Evolutionary conservation across 768 basidiomycete species (phyloP), one percentile per base, ranked within the genome.

Genomic region (Panaeolus papilionaceus): DNA sequence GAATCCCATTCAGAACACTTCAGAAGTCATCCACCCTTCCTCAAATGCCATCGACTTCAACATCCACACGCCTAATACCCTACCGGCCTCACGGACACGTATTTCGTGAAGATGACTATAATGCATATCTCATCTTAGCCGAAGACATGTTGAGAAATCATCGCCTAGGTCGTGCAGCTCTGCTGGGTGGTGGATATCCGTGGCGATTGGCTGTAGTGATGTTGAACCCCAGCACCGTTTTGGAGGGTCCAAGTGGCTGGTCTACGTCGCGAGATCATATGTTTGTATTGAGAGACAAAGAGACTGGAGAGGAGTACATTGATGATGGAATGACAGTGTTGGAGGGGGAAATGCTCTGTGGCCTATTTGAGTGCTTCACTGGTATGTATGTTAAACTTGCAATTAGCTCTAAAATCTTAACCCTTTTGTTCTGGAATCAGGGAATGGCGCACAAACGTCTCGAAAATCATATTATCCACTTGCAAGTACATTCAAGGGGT

Each of bases 121-220:
- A 64, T 26, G 61, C 40, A 7, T 70, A 70, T 33, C 62, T 61
- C 11, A 37, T 33, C 8, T 58, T 20, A n/a, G 38, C 38, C 18
- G 49, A 38, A 5, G 38, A 23, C 1, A 58, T 70, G 12, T 42
- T 70, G n/a, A 28, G 28, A 1, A 67, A 69, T 16, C 65, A 63
- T 20, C 65, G 66, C 20, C 18, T n/a, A 4, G 62, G 47, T 42
- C 51, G 66, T 12, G 67, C 68, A 47, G 72, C 72, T 4, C 40
- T 72, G 20, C 64, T 71, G 65, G 47, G 38, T 14, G 72, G 72
- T 16, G 67, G 70, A 12, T 54, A 64, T n/a, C 18, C 65, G 14
- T 72, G 72, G 70, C 20, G 70, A n/a, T 20, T 73, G 37, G 58
- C 65, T 3, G 23, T 64, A n/a, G 23, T 45, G 8, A 28, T 61